Base-by-base conservation (phyloP, 2,329 filamentous ascomycete genomes). In the Cercospora berteroae region DNA sequence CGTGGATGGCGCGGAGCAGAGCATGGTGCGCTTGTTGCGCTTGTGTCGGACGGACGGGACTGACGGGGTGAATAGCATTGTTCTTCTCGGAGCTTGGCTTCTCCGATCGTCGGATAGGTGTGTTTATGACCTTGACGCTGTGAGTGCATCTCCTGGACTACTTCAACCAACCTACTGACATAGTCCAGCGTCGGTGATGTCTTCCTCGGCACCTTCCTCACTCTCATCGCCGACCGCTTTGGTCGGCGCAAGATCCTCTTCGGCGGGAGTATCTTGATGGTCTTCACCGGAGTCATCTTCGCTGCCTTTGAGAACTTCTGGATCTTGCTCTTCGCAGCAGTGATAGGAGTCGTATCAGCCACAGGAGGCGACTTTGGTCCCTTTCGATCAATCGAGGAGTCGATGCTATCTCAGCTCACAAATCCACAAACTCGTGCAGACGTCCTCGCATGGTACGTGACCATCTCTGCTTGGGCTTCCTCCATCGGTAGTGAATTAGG, bases 371-470 rank as follows among this genome's bases (percentile, higher is more conserved):
- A 90, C 70, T 89, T 90, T 74, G 89, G 88, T 0, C 88, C 89
- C 0, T 90, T 90, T 71, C 81, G 88, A 42, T 87, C 87, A 3
- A 86, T 91, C 33, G 89, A 90, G 74, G 88, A 90, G 80, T 87
- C 85, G 0, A 87, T 85, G 36, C 75, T 90, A 7, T 86, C 87
- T 5, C 86, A 89, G 73, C 80, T 90, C 55, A 89, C 87, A 0
- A 82, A 79, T 0, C 81, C 84, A 0, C 77, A 81, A 31, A 85
- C 83, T 0, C 80, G 88, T 57, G 80, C 86, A 13, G 87, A 90
- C 76, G 87, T 90, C n/a, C 80, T 90, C 67, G 83, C 86, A 8
- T 90, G 88, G 88, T 89, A 90, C 72, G 84, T 89, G 48, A 87
- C 84, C 16, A 81, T 80, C 2, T 84, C 86, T 0, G 83, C 83